These are phyloP conservation scores for Dentipellis sp. DNA, from an alignment of 768 basidiomycete genomes.

Conservation along the genomic window DNA sequence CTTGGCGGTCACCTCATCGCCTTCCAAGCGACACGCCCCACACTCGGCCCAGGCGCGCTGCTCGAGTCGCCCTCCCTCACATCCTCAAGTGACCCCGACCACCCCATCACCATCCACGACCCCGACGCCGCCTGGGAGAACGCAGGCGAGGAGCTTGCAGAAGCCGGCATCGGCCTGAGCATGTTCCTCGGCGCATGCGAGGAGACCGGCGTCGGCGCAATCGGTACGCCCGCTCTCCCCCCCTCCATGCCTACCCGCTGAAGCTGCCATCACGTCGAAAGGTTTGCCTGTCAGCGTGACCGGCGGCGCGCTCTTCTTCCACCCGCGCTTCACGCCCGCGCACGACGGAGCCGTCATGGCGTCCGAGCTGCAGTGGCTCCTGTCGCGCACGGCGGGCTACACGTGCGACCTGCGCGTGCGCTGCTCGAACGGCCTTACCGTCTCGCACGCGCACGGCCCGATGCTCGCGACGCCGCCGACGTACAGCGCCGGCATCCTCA, in stretches of 20 bases:
- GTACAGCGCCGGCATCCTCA: slow-evolving; percentile 68
- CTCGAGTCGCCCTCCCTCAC: slow-evolving; percentile 3
- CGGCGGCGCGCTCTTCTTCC: slow-evolving; percentile 88
- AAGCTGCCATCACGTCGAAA: slow-evolving; percentile 17
- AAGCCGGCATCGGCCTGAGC: slow-evolving; percentile 84
- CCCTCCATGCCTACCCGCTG: background rate
- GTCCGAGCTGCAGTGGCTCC: slow-evolving; percentile 68
- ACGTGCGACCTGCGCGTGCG: slow-evolving; percentile 77
- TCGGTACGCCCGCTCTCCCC: slow-evolving; percentile 39
- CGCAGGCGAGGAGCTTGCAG: slow-evolving; percentile 81
- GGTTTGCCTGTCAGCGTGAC: slow-evolving; percentile 62
- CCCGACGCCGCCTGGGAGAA: slow-evolving; percentile 75
- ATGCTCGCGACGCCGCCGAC: slow-evolving; percentile 65
- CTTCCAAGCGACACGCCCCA: slow-evolving; percentile 66
- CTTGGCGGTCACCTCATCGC: slow-evolving; percentile 70
- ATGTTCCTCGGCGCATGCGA: slow-evolving; percentile 77
- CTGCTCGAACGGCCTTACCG: slow-evolving; percentile 65
- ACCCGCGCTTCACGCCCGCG: slow-evolving; percentile 74
- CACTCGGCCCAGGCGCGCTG: slow-evolving; percentile 65
- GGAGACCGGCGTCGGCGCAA: slow-evolving; percentile 80
- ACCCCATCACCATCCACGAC: background rate
- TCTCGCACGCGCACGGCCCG: slow-evolving; percentile 62
- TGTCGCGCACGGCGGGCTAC: slow-evolving; percentile 65
- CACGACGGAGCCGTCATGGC: slow-evolving; percentile 57
- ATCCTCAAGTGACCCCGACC: background rate